Conservation (phyloP, 179 eudicot species). For the Silene coronaria region DNA sequence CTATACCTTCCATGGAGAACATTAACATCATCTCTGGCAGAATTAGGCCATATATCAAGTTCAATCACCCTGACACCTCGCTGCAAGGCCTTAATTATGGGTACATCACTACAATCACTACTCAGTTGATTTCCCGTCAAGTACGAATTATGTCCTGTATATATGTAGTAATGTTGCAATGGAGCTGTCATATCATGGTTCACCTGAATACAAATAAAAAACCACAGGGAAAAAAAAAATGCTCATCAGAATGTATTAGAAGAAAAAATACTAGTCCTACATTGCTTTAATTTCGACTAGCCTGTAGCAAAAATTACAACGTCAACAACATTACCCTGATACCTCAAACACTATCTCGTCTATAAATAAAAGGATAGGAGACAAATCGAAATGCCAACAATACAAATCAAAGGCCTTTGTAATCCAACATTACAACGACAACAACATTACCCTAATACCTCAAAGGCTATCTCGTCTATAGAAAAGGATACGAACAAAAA, state of each 20-base stretch:
- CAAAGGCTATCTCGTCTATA: not conserved
- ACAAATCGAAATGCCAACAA: too few species aligned
- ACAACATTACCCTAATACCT: not conserved
- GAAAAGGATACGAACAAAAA: not conserved
- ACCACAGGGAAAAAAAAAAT: too few species aligned
- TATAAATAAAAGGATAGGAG: not conserved
- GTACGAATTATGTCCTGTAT: conserved; percentile 64
- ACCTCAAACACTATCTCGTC: not conserved
- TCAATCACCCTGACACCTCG: conserved; percentile 59
- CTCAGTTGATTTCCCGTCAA: conserved; percentile 65
- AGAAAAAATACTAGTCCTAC: too few species aligned
- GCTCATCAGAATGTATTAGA: too few species aligned
- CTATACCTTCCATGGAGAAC: conserved; percentile 63
- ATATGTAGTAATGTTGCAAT: conserved; percentile 56
- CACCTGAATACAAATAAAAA: conserved; percentile 53
- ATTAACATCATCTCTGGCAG: conserved; percentile 43
- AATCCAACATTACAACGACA: not conserved
- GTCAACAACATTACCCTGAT: not conserved
- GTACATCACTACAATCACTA: conserved; percentile 66
- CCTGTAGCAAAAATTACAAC: too few species aligned
- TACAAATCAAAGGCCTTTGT: too few species aligned
- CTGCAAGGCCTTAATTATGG: conserved; percentile 53
- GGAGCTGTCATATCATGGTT: conserved; percentile 75
- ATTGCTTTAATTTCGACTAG: too few species aligned
- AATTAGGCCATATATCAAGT: conserved; percentile 70